Conservation (phyloP, 2,329 filamentous ascomycete genomes). For the Epichloe elymi region DNA sequence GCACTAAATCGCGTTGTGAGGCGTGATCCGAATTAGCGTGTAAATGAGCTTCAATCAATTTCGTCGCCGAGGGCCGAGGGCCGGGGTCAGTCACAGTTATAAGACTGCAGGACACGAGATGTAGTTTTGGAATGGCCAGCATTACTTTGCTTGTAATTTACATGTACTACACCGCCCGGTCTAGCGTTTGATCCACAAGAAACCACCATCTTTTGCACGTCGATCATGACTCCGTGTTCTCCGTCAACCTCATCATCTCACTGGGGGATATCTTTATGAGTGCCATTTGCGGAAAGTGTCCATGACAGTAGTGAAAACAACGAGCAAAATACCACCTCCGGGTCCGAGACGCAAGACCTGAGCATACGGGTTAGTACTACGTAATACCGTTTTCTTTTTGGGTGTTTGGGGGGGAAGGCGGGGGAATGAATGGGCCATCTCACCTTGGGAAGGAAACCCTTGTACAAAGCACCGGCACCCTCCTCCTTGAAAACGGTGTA, state of each 20-base stretch:
- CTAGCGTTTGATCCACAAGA: not conserved
- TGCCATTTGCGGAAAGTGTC: constrained; percentile 71
- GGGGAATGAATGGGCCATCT: constrained; percentile 19
- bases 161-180: not conserved
- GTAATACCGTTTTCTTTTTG: not conserved
- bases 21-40: no score
- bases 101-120: not conserved
- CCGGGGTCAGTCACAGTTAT: no score
- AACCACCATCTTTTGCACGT: not conserved
- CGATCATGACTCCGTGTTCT: not conserved
- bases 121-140: not conserved
- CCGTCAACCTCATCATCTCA: not conserved
- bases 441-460: constrained; percentile 96
- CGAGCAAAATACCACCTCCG: constrained; percentile 57
- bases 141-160: constrained; percentile 1
- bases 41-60: no score
- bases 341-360: constrained; percentile 38
- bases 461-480: constrained; percentile 84
- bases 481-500: constrained; percentile 85
- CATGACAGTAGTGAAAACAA: constrained; percentile 78
- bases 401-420: no score
- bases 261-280: not conserved
- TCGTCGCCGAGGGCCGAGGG: no score
- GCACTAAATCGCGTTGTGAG: no score
- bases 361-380: constrained; percentile 2